These are phyloP conservation scores for Aspergillus mulundensis DNA, from an alignment of 495 filamentous ascomycete genomes.

Conservation along the genomic window DNA sequence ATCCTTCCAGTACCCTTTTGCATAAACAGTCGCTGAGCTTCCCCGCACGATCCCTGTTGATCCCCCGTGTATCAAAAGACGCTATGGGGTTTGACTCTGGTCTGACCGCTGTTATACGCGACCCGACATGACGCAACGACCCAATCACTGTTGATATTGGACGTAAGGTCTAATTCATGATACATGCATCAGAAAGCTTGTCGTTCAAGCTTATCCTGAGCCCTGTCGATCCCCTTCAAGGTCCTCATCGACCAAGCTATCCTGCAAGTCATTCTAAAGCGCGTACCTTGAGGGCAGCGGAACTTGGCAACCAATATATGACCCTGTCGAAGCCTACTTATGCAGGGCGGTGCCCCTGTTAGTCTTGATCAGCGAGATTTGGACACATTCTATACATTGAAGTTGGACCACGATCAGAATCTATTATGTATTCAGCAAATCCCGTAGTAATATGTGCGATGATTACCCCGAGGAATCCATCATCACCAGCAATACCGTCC, in stretches of 20 bases:
- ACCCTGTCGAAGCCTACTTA: too few relatives aligned
- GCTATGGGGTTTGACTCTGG: background rate
- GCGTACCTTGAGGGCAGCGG: background rate
- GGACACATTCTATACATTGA: too few relatives aligned
- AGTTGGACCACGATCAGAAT: too few relatives aligned
- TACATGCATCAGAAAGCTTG: constrained; percentile 6
- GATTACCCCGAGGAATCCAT: too few relatives aligned
- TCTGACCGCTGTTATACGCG: background rate
- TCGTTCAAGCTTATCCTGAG: constrained; percentile 5
- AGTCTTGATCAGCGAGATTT: too few relatives aligned
- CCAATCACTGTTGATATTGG: background rate
- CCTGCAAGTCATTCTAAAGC: background rate
- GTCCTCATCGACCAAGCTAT: background rate
- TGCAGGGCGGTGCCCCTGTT: too few relatives aligned
- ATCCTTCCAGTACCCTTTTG: background rate
- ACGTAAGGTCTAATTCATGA: background rate
- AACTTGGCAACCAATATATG: background rate
- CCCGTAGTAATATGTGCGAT: too few relatives aligned
- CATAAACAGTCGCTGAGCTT: constrained; percentile 1
- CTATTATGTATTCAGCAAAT: too few relatives aligned
- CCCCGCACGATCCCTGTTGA: background rate
- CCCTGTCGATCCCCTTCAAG: constrained; percentile 6
- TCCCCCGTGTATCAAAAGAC: background rate
- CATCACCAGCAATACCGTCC: too few relatives aligned
- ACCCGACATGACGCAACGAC: background rate